Evolutionary conservation across 2,329 filamentous ascomycete genomes (phyloP).

Genomic region (Neodidymelliopsis sp.): DNA sequence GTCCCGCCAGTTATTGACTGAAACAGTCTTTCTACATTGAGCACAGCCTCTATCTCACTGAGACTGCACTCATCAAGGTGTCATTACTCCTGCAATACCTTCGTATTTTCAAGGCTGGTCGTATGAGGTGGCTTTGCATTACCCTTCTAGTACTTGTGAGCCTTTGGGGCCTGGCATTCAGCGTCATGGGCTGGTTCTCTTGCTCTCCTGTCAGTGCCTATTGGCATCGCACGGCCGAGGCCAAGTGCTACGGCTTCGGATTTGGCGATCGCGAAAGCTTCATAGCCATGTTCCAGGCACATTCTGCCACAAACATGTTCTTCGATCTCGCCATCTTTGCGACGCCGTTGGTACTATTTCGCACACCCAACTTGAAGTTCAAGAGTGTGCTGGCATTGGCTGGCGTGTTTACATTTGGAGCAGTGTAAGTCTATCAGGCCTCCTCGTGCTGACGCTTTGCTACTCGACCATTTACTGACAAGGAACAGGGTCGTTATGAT

Average conservation of each 20-base stretch:
- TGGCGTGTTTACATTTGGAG: slow-evolving; percentile 43
- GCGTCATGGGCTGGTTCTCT: slow-evolving; percentile 42
- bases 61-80: slow-evolving; percentile 45
- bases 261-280: slow-evolving; percentile 29
- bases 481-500: slow-evolving; percentile 37
- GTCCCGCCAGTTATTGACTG: not conserved
- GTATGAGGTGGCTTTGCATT: slow-evolving; percentile 39
- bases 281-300: slow-evolving; percentile 34
- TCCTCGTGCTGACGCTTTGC: not conserved
- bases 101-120: slow-evolving; percentile 45
- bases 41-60: slow-evolving; percentile 39
- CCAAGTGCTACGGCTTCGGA: slow-evolving; percentile 43
- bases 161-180: slow-evolving; percentile 43
- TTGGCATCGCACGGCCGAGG: slow-evolving; percentile 30
- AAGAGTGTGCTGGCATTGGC: slow-evolving; percentile 41
- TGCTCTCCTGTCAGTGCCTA: slow-evolving; percentile 37
- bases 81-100: slow-evolving; percentile 48
- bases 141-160: slow-evolving; percentile 30
- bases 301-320: slow-evolving; percentile 44
- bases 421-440: slow-evolving; percentile 35
- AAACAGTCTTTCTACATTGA: slow-evolving; percentile 39
- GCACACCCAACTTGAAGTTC: slow-evolving; percentile 31
- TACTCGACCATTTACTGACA: slow-evolving; percentile 16
- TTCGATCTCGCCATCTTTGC: slow-evolving; percentile 45
- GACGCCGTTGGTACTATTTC: slow-evolving; percentile 42